A percentile compares a stretch with the other conserved stretches of the same genome.
These are phyloP conservation scores for Polymyxa betae DNA, from an alignment of 208 protist species.

Conservation along the genomic window DNA sequence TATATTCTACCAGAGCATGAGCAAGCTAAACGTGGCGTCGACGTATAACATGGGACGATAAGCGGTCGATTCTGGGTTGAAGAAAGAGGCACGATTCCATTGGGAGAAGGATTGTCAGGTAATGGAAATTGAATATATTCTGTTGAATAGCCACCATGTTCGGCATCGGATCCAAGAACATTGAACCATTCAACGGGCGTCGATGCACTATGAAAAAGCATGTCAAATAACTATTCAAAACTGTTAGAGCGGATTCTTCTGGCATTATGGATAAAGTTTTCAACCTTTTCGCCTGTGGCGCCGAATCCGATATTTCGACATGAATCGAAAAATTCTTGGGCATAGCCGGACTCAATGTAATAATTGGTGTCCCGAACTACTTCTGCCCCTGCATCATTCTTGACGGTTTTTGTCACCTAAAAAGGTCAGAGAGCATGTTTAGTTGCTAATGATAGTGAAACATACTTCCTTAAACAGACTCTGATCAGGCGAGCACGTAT, in stretches of 20 bases:
- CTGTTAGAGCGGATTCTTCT: too few species aligned
- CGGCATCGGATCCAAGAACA: neutral
- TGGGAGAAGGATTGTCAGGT: neutral
- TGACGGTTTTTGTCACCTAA: neutral
- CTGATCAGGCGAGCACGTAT: slow-evolving; percentile 33
- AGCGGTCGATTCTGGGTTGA: neutral
- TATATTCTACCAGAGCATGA: slow-evolving; percentile 13
- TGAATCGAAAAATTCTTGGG: neutral
- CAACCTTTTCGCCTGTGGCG: neutral
- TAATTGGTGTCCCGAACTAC: neutral
- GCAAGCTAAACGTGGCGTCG: neutral
- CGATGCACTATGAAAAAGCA: neutral
- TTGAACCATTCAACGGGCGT: neutral
- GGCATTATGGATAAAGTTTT: neutral
- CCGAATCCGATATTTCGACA: neutral
- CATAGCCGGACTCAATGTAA: neutral
- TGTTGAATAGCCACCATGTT: slow-evolving; percentile 3
- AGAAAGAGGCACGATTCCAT: neutral
- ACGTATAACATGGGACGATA: neutral
- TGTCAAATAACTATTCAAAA: slow-evolving; percentile 1
- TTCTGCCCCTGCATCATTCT: neutral
- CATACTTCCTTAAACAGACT: slow-evolving; percentile 41
- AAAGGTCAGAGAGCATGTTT: neutral
- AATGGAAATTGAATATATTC: slow-evolving; percentile 27
- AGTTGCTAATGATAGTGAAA: neutral